Evolutionary conservation across 1,139 yeast species (phyloP).

Genomic region (Scheffersomyces segobiensis): DNA sequence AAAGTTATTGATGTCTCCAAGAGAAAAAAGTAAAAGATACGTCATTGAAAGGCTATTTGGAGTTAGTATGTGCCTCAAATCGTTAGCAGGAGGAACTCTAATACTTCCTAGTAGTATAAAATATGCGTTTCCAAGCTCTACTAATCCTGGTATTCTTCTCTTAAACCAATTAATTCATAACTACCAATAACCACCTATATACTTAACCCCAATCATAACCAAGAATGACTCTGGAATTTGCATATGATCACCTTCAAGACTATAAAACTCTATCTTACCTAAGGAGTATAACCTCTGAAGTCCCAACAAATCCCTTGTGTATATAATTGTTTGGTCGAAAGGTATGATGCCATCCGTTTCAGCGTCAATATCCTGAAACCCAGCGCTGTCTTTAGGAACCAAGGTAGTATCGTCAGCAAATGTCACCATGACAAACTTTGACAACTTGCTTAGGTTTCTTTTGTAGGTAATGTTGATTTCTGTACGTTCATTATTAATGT

Average conservation of each 20-base stretch:
- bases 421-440: conserved; percentile 57
- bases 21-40: too few relatives aligned
- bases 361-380: conserved; percentile 59
- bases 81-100: too few relatives aligned
- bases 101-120: too few relatives aligned
- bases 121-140: too few relatives aligned
- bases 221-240: conserved; percentile 53
- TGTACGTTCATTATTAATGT: conserved; percentile 61
- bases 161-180: not conserved
- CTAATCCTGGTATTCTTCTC: too few relatives aligned
- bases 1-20: too few relatives aligned
- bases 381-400: conserved; percentile 72
- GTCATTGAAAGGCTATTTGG: too few relatives aligned
- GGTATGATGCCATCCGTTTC: conserved; percentile 43
- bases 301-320: conserved; percentile 59
- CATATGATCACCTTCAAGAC: conserved; percentile 70
- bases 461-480: conserved; percentile 33
- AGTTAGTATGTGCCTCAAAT: too few relatives aligned
- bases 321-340: conserved; percentile 52
- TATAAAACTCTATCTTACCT: conserved; percentile 47
- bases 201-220: conserved; percentile 34
- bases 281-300: conserved; percentile 45
- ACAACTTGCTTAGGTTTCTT: conserved; percentile 41
- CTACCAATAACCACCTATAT: conserved; percentile 19
- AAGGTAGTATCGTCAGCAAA: conserved; percentile 66